Base-by-base conservation (phyloP, 371 early-diverging fungal genomes). In the Mortierella sp. region DNA sequence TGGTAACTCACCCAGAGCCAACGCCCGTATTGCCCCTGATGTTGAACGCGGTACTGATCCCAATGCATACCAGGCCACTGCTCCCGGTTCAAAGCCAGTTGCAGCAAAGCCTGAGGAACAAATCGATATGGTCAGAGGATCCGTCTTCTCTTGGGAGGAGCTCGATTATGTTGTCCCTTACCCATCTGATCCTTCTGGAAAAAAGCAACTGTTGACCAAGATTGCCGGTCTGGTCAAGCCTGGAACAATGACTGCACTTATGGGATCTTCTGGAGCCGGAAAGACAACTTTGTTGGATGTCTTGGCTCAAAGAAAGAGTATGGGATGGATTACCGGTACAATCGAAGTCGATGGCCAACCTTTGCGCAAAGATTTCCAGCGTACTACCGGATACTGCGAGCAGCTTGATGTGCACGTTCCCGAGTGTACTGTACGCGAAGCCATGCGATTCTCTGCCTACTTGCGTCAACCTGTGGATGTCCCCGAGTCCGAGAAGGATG, bases 231-330 rank as follows among this genome's bases (percentile, higher is more conserved):
- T 66, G 14, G 84, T 93, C 71, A 88, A 88, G 68, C 91, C 92
- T 1, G 94, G 94, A 49, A 87, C 88, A 32, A 85, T 94, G 78
- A 90, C 92, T 70, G 97, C 96, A 5, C 91, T 96, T 59, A 90
- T 96, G 91, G 96, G 81, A 30, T 83, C 85, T 37, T 84, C 84
- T 37, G 87, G 84, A 79, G 90, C 89, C 2, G 94, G 95, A 65
- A 97, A 97, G 78, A 93, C 94, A 18, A 94, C 93, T 12, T 89
- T 93, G 59, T 79, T 97, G 49, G 98, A 98, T 75, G 96, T 98
- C 57, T 72, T 99, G 8, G 95, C 98, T 0, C 90, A 96, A 4
- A 93, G 96, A 58, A 89, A 93, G 70, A 96, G 95, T 72, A 80
- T 90, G 5, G 95, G 94, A n/a, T 86, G 86, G 12, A 91, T 96